These are phyloP conservation scores for Saccharomyces pastorianus DNA, from an alignment of 1,139 yeast genomes.

Conservation along the genomic window DNA sequence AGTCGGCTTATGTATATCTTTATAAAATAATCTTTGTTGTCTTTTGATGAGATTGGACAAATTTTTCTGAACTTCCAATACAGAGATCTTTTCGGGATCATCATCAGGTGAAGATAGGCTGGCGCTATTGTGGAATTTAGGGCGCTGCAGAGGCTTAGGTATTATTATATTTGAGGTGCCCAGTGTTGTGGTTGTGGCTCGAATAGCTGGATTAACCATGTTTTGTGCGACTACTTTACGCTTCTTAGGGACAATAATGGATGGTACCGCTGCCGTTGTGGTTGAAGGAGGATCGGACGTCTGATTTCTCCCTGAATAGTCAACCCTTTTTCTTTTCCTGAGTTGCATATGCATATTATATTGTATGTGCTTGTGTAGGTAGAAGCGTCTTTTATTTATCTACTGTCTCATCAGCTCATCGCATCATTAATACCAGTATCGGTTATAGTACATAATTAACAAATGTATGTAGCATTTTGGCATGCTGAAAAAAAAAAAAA, in stretches of 20 bases:
- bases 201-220: background rate
- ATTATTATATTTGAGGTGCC: background rate
- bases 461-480: background rate
- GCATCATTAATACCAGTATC: constrained; percentile 1
- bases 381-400: background rate
- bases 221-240: background rate
- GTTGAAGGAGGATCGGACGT: background rate
- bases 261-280: background rate
- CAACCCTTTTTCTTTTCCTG: constrained; percentile 16
- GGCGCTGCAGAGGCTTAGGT: background rate
- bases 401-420: constrained; percentile 1
- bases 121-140: background rate
- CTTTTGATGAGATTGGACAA: constrained; percentile 10
- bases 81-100: constrained; percentile 4
- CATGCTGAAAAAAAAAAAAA: background rate
- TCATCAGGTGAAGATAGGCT: background rate
- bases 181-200: background rate
- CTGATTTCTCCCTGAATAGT: constrained; percentile 3
- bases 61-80: constrained; percentile 2
- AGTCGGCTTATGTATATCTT: constrained; percentile 13
- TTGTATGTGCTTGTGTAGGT: background rate
- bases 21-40: constrained; percentile 15
- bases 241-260: background rate
- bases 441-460: background rate
- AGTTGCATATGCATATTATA: constrained; percentile 9